Percentiles rank a stretch among this genome's conserved stretches.
Conservation (phyloP, 306 rosid genomes). For the Casuarina cunninghamiana region DNA sequence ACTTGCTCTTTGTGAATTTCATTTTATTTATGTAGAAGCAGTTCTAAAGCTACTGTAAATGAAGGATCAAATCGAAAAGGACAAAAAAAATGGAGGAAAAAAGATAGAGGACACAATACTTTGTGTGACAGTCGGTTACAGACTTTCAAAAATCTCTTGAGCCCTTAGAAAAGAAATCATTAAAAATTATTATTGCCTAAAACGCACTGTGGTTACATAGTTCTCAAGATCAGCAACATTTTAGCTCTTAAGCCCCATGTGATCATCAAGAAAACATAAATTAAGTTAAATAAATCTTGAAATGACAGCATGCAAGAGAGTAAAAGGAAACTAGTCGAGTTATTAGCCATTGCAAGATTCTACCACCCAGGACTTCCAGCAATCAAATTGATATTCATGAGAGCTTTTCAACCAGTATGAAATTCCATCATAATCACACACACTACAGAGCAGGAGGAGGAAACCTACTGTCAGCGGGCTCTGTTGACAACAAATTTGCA, state of each 20-base stretch:
- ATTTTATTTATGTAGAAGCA: neutral
- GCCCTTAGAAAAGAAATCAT: neutral
- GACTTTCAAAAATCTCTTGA: neutral
- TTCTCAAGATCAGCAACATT: slow-evolving; percentile 2
- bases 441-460: slow-evolving; percentile 23
- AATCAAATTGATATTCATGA: slow-evolving; percentile 4
- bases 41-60: neutral
- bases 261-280: neutral
- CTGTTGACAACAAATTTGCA: slow-evolving; percentile 88
- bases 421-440: neutral
- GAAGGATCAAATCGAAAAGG: neutral
- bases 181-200: neutral
- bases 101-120: neutral
- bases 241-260: neutral
- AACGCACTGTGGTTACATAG: neutral
- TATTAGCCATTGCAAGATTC: neutral
- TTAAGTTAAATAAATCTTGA: neutral
- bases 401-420: slow-evolving; percentile 8
- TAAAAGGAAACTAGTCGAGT: neutral
- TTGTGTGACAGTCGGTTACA: neutral
- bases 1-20: neutral
- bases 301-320: neutral
- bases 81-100: neutral
- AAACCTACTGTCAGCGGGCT: slow-evolving; percentile 87
- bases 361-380: neutral